Evolutionary conservation across 768 basidiomycete species (phyloP), one percentile per base, ranked within the genome.

Genomic region (Mycena albidolilacea): DNA sequence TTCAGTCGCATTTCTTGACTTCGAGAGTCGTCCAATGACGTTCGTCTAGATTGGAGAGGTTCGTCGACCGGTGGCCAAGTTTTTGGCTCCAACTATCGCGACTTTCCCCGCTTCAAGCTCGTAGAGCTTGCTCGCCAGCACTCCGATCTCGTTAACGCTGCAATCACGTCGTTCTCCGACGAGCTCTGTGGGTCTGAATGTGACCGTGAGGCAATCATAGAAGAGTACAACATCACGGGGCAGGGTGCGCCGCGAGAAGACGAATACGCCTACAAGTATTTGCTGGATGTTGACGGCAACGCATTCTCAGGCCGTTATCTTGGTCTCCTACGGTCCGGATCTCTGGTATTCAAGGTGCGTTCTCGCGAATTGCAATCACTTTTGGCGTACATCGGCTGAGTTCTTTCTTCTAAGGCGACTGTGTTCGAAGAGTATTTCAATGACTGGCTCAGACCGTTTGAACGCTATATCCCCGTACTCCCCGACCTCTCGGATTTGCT

Each of bases 101-200:
- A 61, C 14, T 72, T 72, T 39, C 55, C 64, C 2, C 66, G 71
- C 2, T 72, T 62, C 59, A 41, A 48, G 43, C 71, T 72, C 37
- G 19, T 48, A 15, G 52, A 63, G 0, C 12, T 69, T 9, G 67
- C 58, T 19, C 21, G 19, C 37, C 7, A 52, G 14, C 37, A 69
- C 30, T 7, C 39, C 39, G 68, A 69, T 21, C 59, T 62, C 15
- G 19, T 62, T 5, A 41, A 62, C 41, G 60, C 35, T 17, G 37
- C 19, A 19, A 69, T 72, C 8, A 72, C 71, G 5, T 38, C 43
- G 35, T 67, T 67, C 48, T 12, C 60, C 17, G 52, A 68, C 41
- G 64, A 67, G 58, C 66, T 67, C n/a, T 72, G 71, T 14, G 66
- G 57, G 12, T n/a, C 35, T 4, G 64, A 66, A 65, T 72, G 70